Evolutionary conservation across 2,329 filamentous ascomycete species (phyloP), one percentile per base, ranked within the genome.

Genomic region (Boeremia lycopersici): DNA sequence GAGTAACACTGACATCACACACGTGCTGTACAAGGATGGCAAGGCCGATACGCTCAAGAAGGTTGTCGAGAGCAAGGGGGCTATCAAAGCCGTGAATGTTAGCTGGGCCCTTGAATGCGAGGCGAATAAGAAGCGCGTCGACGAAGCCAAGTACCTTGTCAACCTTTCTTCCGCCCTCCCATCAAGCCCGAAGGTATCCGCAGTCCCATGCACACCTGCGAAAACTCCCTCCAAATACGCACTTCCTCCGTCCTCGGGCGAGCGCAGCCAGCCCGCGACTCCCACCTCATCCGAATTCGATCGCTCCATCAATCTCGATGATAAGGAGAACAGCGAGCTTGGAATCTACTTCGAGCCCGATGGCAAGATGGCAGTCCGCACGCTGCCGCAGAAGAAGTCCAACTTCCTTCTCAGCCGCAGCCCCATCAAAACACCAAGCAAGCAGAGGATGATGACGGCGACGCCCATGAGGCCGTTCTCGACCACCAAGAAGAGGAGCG

Each of bases 11-110:
- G 89, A 88, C 5, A 90, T 96, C 65, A 96, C 91, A 0, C 92
- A 96, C 69, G 89, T 96, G 7, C 86, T 96, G 6, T 96, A 87
- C 80, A 96, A 96, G 73, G 92, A 96, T 68, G 92, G 92, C 40
- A 87, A 87, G 36, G 87, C 88, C 68, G 82, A 88, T 25, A 96
- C 91, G 0, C 76, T 96, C 61, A 88, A 96, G 70, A 96, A 92
- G 75, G 88, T 93, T 6, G 82, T 86, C 53, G 84, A 88, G 64
- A 87, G 85, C 34, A 82, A 84, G 12, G 90, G 90, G 6, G 80
- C 90, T 28, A 89, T 96, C 33, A 87, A 90, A 64, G 96, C 91
- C 75, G 91, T 96, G 50, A 91, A 91, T 44, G 89, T 96, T 41
- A 87, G 87, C 61, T 96, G 91, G 91, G 89, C 95, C 49, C 82